Percentiles rank a stretch among this genome's conserved stretches.
These are phyloP conservation scores for Beta corolliflora DNA, from an alignment of 179 eudicot species.

Conservation along the genomic window DNA sequence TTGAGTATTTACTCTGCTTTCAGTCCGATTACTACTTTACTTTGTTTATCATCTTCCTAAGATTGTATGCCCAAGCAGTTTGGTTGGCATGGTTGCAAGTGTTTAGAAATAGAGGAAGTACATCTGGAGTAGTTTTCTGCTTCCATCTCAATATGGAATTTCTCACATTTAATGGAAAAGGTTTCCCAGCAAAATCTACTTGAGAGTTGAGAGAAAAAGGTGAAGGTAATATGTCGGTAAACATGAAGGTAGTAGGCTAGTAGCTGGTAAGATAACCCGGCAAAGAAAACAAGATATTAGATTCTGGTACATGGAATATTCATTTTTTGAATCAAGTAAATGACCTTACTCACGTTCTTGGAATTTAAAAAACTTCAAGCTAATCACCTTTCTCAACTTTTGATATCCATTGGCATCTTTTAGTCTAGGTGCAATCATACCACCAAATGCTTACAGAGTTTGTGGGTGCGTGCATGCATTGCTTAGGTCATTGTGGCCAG, in stretches of 20 bases:
- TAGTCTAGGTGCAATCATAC: background rate
- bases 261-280: background rate
- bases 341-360: background rate
- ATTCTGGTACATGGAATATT: background rate
- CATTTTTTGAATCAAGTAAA: background rate
- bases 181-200: background rate
- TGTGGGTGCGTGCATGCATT: conserved; percentile 13
- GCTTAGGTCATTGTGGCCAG: conserved; percentile 72
- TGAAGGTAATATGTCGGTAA: background rate
- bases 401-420: background rate
- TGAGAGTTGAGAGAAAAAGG: background rate
- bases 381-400: too few species aligned
- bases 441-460: background rate
- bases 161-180: background rate
- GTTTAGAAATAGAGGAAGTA: too few species aligned
- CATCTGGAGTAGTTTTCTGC: background rate
- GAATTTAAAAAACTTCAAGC: background rate
- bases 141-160: background rate
- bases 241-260: too few species aligned
- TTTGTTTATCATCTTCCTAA: too few species aligned
- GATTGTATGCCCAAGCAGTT: too few species aligned
- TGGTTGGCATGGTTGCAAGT: too few species aligned
- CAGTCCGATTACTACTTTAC: too few species aligned
- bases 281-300: background rate
- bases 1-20: too few species aligned